These are phyloP conservation scores for Dendrobium huoshanense DNA, from an alignment of 106 monocot genomes.

Conservation along the genomic window DNA sequence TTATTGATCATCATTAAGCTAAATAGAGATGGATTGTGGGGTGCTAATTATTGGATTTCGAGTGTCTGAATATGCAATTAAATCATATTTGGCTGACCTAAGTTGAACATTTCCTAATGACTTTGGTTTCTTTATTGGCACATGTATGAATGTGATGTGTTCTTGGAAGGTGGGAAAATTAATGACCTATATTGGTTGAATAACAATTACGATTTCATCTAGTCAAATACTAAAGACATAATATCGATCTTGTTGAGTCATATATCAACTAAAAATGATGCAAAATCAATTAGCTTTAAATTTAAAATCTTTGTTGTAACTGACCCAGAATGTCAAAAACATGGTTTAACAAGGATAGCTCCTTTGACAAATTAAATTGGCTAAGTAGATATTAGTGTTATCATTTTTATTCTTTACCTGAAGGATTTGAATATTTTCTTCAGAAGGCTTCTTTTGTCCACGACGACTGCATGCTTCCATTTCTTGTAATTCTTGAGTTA, in stretches of 20 bases:
- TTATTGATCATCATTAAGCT: not conserved
- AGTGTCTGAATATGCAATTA: not conserved
- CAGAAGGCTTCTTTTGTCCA: slow-evolving; percentile 82
- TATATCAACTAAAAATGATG: not conserved
- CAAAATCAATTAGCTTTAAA: not conserved
- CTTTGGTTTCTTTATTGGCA: not conserved
- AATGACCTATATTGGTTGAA: not conserved
- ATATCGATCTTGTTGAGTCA: not conserved
- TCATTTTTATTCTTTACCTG: slow-evolving; percentile 50
- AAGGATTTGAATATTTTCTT: slow-evolving; percentile 87
- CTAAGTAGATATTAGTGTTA: not conserved
- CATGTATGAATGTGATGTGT: not conserved
- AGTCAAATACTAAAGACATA: not conserved
- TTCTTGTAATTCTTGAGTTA: slow-evolving; percentile 91
- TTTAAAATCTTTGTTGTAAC: not conserved
- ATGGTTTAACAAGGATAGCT: not conserved
- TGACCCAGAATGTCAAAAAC: not conserved
- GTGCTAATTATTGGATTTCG: not conserved
- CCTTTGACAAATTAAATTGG: not conserved
- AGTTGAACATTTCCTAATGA: not conserved
- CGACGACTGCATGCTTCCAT: slow-evolving; percentile 78
- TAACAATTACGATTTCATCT: not conserved
- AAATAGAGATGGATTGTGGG: not conserved
- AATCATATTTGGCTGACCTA: not conserved
- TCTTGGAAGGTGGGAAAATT: not conserved